phyloP scores from a whole-genome alignment of 2,329 filamentous ascomycete species.

The Colletotrichum zoysiae region DNA sequence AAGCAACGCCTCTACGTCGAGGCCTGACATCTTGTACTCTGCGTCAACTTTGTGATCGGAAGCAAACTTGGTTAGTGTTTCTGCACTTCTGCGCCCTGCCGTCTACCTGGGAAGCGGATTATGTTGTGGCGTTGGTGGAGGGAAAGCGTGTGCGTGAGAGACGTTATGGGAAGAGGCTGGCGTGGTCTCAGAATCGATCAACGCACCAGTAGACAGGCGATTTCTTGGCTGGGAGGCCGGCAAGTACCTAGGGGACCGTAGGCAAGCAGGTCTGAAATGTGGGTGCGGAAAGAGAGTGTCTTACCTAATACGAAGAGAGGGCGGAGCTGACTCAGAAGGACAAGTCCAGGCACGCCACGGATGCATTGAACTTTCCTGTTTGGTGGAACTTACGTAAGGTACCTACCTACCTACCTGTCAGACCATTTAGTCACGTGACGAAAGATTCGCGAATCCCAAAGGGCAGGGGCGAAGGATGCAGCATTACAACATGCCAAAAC shows the following conservation, averaged over 20 bases:
- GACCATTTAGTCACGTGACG: not conserved
- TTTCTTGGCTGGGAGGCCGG: not conserved
- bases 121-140: slow-evolving; percentile 18
- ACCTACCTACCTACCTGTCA: not conserved
- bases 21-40: slow-evolving; percentile 58
- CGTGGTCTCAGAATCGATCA: slow-evolving; percentile 16
- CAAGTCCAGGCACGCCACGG: not conserved
- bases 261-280: slow-evolving; percentile 7
- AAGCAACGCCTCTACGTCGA: slow-evolving; percentile 90
- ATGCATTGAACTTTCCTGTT: not conserved
- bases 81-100: not conserved
- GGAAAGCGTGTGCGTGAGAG: slow-evolving; percentile 3
- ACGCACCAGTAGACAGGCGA: slow-evolving; percentile 7
- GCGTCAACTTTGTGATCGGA: not conserved
- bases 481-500: slow-evolving; percentile 18
- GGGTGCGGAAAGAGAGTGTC: not conserved
- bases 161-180: slow-evolving; percentile 24
- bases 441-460: not conserved
- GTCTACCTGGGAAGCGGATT: slow-evolving; percentile 6
- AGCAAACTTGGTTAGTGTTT: not conserved
- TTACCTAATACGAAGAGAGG: slow-evolving; percentile 1
- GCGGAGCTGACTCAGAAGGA: slow-evolving; percentile 8
- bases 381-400: not conserved
- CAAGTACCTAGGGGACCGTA: not conserved
- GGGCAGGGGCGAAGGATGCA: not conserved